These are phyloP conservation scores for Neofusicoccum parvum DNA, from an alignment of 2,329 filamentous ascomycete genomes.

Conservation along the genomic window DNA sequence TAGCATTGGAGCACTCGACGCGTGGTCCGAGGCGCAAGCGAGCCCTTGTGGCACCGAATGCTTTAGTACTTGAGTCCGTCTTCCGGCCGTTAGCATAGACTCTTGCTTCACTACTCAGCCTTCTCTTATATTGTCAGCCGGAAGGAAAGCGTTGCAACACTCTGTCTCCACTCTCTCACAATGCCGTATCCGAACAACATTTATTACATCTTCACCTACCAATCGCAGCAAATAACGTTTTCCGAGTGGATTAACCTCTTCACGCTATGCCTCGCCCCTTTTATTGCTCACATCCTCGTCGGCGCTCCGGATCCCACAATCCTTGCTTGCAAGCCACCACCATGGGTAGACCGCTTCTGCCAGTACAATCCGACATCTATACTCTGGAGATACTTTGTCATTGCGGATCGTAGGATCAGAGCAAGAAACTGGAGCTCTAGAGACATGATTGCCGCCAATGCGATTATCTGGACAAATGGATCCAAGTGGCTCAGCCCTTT, in stretches of 20 bases:
- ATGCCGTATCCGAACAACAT: too few species aligned
- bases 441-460: slow-evolving; percentile 37
- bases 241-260: slow-evolving; percentile 34
- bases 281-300: slow-evolving; percentile 35
- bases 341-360: slow-evolving; percentile 35
- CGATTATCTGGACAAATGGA: slow-evolving; percentile 37
- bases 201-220: too few species aligned
- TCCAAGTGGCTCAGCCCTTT: slow-evolving; percentile 33
- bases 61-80: too few species aligned
- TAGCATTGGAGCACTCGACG: too few species aligned
- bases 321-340: slow-evolving; percentile 19
- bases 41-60: too few species aligned
- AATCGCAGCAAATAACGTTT: neutral
- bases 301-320: slow-evolving; percentile 26
- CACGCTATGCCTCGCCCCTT: slow-evolving; percentile 36
- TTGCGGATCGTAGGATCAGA: slow-evolving; percentile 37
- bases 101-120: too few species aligned
- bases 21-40: too few species aligned
- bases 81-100: too few species aligned
- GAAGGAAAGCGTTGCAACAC: too few species aligned
- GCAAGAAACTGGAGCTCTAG: slow-evolving; percentile 30
- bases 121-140: too few species aligned
- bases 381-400: slow-evolving; percentile 41
- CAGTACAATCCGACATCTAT: slow-evolving; percentile 43
- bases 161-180: too few species aligned